Percentiles rank a stretch among this genome's conserved stretches.
Evolutionary conservation across 106 monocot genomes (phyloP).

Genomic region (Dendrobium chrysotoxum): DNA sequence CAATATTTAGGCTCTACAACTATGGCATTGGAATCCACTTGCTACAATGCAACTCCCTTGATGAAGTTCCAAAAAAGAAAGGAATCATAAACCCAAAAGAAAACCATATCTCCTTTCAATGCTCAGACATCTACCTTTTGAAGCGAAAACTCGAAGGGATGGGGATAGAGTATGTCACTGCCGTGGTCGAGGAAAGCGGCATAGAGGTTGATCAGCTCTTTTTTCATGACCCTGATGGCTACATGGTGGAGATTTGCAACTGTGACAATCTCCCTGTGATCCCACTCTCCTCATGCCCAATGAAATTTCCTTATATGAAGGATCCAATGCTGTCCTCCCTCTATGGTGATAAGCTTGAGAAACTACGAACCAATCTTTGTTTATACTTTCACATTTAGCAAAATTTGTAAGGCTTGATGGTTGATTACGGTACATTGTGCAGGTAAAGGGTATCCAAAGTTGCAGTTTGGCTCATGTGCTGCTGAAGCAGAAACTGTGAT

Average conservation of each 20-base stretch:
- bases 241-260: slow-evolving; percentile 71
- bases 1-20: slow-evolving; percentile 39
- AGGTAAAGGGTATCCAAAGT: slow-evolving; percentile 24
- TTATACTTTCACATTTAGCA: not conserved
- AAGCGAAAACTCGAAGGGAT: slow-evolving; percentile 30
- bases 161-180: slow-evolving; percentile 50
- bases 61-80: slow-evolving; percentile 31
- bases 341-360: slow-evolving; percentile 6
- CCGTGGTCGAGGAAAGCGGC: slow-evolving; percentile 40
- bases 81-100: slow-evolving; percentile 42
- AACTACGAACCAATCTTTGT: not conserved
- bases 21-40: slow-evolving; percentile 48
- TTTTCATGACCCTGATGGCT: slow-evolving; percentile 65
- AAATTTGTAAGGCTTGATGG: not conserved
- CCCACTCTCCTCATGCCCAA: slow-evolving; percentile 41
- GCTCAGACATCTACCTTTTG: slow-evolving; percentile 30
- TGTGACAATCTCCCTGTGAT: slow-evolving; percentile 50
- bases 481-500: slow-evolving; percentile 35
- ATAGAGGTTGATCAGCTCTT: slow-evolving; percentile 56
- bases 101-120: slow-evolving; percentile 76
- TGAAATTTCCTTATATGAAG: slow-evolving; percentile 26
- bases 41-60: slow-evolving; percentile 31
- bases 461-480: slow-evolving; percentile 20
- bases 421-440: not conserved
- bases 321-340: slow-evolving; percentile 17